Percentiles rank a stretch among this genome's conserved stretches.
phyloP scores from a whole-genome alignment of 1,284 basidiomycete genomes.

The Gomphus sp. region DNA sequence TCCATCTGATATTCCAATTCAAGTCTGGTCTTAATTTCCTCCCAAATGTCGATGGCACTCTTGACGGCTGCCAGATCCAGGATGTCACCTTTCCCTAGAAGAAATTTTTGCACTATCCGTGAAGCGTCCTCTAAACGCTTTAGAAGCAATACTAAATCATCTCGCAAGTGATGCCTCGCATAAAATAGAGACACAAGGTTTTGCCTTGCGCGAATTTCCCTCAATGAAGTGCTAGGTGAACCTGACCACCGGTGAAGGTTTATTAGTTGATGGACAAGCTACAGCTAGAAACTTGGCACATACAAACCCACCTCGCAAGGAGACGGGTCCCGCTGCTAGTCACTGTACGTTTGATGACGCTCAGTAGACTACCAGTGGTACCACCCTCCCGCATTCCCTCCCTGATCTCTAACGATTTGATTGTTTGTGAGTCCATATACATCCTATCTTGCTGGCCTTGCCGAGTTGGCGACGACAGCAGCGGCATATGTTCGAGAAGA shows the following conservation, averaged over 20 bases:
- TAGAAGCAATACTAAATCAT: slow-evolving; percentile 56
- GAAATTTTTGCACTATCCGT: slow-evolving; percentile 74
- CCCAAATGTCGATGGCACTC: slow-evolving; percentile 53
- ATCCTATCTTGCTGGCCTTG: slow-evolving; percentile 56
- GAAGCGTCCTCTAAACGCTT: slow-evolving; percentile 61
- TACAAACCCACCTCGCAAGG: slow-evolving; percentile 69
- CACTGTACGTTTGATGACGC: slow-evolving; percentile 68
- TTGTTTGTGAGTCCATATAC: slow-evolving; percentile 88
- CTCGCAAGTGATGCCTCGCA: slow-evolving; percentile 52
- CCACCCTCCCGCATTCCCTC: slow-evolving; percentile 72
- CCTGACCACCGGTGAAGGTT: slow-evolving; percentile 32
- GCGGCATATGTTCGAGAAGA: slow-evolving; percentile 75
- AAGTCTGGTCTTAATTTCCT: slow-evolving; percentile 37
- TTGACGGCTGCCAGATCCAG: slow-evolving; percentile 59
- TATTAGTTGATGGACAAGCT: slow-evolving; percentile 3
- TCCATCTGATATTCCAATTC: slow-evolving; percentile 50
- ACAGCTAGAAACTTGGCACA: slow-evolving; percentile 19
- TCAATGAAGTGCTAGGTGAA: slow-evolving; percentile 75
- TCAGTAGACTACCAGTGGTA: slow-evolving; percentile 66
- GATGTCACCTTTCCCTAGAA: slow-evolving; percentile 59
- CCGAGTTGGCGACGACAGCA: slow-evolving; percentile 47
- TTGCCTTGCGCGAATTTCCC: slow-evolving; percentile 68
- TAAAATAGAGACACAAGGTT: slow-evolving; percentile 74
- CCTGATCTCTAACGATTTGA: slow-evolving; percentile 82
- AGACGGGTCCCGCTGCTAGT: slow-evolving; percentile 78